A percentile compares a stretch with the other conserved stretches of the same genome.
Conservation (phyloP, 1,284 basidiomycete genomes). For the Naganishia albida region DNA sequence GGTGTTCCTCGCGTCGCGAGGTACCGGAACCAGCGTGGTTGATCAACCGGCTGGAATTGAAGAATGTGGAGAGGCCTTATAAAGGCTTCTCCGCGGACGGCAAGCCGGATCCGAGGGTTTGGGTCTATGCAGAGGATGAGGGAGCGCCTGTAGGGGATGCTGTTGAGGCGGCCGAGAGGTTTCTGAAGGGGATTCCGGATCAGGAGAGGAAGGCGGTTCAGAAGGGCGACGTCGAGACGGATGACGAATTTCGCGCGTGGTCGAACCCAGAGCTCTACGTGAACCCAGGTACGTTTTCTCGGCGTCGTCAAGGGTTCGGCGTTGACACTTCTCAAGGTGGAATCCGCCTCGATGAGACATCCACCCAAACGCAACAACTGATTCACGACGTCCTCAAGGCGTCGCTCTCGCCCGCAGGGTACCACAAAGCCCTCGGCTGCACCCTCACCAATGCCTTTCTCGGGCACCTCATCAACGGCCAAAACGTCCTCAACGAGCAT, state of each 20-base stretch:
- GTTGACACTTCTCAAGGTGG: constrained; percentile 38
- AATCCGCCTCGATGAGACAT: constrained; percentile 50
- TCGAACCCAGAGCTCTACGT: constrained; percentile 50
- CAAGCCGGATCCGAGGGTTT: constrained; percentile 39
- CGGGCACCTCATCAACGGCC: constrained; percentile 47
- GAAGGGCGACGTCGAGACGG: constrained; percentile 41
- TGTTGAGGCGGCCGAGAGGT: constrained; percentile 38
- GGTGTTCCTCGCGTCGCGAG: constrained; percentile 43
- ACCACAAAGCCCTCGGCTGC: constrained; percentile 46
- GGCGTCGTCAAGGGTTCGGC: neutral
- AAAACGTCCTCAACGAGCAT: constrained; percentile 46
- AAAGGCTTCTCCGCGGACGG: constrained; percentile 45
- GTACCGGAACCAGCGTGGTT: constrained; percentile 47
- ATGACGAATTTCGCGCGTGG: constrained; percentile 48
- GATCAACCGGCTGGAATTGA: constrained; percentile 43
- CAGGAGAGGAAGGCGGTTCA: constrained; percentile 37
- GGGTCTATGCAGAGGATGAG: constrained; percentile 44
- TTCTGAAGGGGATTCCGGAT: constrained; percentile 36
- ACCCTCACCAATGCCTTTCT: constrained; percentile 49
- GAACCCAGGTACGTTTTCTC: constrained; percentile 40
- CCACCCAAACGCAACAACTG: constrained; percentile 36
- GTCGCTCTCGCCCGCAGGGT: constrained; percentile 43
- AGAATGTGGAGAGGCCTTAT: constrained; percentile 44
- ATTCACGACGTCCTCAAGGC: constrained; percentile 45
- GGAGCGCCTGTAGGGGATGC: constrained; percentile 45